phyloP scores from a whole-genome alignment of 1,284 basidiomycete genomes.

The Xerocomus minutiporus region DNA sequence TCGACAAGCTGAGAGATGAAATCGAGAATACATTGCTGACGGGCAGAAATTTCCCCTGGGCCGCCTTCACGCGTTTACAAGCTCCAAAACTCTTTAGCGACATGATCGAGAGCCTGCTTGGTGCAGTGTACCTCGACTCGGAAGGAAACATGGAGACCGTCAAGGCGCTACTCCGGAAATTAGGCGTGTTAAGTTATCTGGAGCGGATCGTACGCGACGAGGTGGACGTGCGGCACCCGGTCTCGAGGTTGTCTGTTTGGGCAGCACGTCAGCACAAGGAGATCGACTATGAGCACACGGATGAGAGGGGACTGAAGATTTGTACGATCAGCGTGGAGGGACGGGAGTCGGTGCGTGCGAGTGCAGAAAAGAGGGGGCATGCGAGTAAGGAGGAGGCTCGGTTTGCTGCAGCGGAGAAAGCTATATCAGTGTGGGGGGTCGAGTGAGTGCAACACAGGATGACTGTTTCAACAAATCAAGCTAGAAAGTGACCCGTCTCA shows the following conservation, averaged over 20 bases:
- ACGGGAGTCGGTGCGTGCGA: slow-evolving; percentile 33
- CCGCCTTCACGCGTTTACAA: slow-evolving; percentile 32
- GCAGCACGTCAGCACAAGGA: slow-evolving; percentile 40
- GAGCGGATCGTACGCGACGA: slow-evolving; percentile 59
- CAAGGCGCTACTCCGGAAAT: slow-evolving; percentile 45
- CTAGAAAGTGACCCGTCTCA: too few relatives aligned
- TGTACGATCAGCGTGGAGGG: slow-evolving; percentile 53
- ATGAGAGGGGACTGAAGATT: slow-evolving; percentile 43
- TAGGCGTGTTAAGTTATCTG: slow-evolving; percentile 56
- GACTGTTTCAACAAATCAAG: too few relatives aligned
- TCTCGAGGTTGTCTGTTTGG: slow-evolving; percentile 58
- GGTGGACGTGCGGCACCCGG: slow-evolving; percentile 51
- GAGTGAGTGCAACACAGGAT: not conserved
- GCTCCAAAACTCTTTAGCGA: slow-evolving; percentile 79
- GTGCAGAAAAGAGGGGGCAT: slow-evolving; percentile 11
- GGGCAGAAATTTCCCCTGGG: slow-evolving; percentile 60
- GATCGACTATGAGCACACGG: slow-evolving; percentile 41
- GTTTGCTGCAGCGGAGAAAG: slow-evolving; percentile 59
- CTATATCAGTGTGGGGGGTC: slow-evolving; percentile 47
- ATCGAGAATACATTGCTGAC: slow-evolving; percentile 43
- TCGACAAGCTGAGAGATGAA: slow-evolving; percentile 39
- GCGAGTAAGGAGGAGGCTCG: slow-evolving; percentile 53
- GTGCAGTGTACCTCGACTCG: slow-evolving; percentile 78
- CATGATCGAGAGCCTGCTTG: slow-evolving; percentile 76
- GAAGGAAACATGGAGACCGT: slow-evolving; percentile 55